These are phyloP conservation scores for Moesziomyces antarcticus DNA, from an alignment of 1,284 basidiomycete genomes.

Conservation along the genomic window DNA sequence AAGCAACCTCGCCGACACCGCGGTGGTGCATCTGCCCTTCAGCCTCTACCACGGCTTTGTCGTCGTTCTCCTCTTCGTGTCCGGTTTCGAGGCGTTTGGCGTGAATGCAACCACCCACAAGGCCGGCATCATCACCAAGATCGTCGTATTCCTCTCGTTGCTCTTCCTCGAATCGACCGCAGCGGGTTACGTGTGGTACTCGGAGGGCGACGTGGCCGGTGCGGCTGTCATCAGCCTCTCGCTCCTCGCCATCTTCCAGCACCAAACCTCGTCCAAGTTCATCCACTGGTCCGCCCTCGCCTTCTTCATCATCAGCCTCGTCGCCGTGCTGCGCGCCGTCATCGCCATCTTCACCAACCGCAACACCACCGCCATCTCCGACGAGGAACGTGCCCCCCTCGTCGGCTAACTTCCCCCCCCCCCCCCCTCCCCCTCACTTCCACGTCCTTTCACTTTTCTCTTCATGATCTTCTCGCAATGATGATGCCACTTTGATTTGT, in stretches of 20 bases:
- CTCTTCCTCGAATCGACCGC: slow-evolving; percentile 94
- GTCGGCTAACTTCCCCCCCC: slow-evolving; percentile 37
- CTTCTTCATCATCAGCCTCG: slow-evolving; percentile 84
- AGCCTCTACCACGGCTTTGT: slow-evolving; percentile 87
- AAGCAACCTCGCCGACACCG: slow-evolving; percentile 72
- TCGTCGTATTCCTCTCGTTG: slow-evolving; percentile 89
- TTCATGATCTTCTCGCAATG: no score
- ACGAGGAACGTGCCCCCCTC: slow-evolving; percentile 87
- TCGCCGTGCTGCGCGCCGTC: slow-evolving; percentile 84
- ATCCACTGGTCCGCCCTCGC: slow-evolving; percentile 88
- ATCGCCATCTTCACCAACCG: slow-evolving; percentile 71
- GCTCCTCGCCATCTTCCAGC: slow-evolving; percentile 70
- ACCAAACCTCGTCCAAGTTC: slow-evolving; percentile 73
- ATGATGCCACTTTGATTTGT: not conserved
- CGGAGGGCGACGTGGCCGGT: slow-evolving; percentile 89
- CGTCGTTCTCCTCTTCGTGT: slow-evolving; percentile 86
- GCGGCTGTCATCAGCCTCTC: slow-evolving; percentile 86
- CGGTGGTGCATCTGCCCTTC: slow-evolving; percentile 70
- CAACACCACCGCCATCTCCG: slow-evolving; percentile 72
- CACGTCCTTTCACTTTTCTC: not conserved
- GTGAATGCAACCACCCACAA: slow-evolving; percentile 76
- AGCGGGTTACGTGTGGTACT: slow-evolving; percentile 83
- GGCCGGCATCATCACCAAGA: slow-evolving; percentile 89
- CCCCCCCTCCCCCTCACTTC: not conserved
- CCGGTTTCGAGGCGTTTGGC: slow-evolving; percentile 90